A percentile compares a stretch with the other conserved stretches of the same genome.
phyloP scores from a whole-genome alignment of 2,329 filamentous ascomycete genomes.

The Phoma sp. region DNA sequence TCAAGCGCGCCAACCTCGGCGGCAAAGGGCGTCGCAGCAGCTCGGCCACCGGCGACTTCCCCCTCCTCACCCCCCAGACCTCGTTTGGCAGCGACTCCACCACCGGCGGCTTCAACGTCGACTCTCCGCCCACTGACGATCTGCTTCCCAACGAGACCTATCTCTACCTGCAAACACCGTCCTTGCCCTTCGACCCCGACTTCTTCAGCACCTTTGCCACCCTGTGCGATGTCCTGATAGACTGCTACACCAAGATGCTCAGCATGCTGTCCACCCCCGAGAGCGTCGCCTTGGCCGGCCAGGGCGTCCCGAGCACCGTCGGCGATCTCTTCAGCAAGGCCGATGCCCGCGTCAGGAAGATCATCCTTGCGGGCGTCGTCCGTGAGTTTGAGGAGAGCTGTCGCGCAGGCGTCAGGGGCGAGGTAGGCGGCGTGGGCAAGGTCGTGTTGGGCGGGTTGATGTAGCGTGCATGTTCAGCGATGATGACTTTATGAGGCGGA shows the following conservation, averaged over 20 bases:
- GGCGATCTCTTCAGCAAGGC: constrained; percentile 90
- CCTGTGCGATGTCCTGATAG: constrained; percentile 92
- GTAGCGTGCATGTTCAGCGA: constrained; percentile 41
- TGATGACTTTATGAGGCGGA: too few species aligned
- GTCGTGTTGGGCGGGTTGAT: constrained; percentile 89
- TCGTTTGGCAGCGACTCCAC: constrained; percentile 34
- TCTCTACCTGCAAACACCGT: constrained; percentile 85
- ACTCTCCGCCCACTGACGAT: constrained; percentile 44
- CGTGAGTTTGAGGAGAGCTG: constrained; percentile 93
- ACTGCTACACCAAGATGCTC: constrained; percentile 83
- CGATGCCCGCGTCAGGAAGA: constrained; percentile 83
- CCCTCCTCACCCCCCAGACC: constrained; percentile 25
- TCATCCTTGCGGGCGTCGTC: constrained; percentile 84
- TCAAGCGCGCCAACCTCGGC: constrained; percentile 52
- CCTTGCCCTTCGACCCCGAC: constrained; percentile 92
- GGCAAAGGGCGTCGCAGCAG: constrained; percentile 60
- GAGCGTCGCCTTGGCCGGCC: constrained; percentile 31
- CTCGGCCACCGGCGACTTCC: constrained; percentile 61
- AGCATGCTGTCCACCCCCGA: constrained; percentile 76
- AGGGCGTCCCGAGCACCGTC: constrained; percentile 53
- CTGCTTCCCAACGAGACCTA: constrained; percentile 78
- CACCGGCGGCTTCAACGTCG: constrained; percentile 8
- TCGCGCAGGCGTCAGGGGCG: constrained; percentile 74
- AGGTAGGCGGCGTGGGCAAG: constrained; percentile 84
- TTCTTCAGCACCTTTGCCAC: constrained; percentile 97